Percentiles rank a stretch among this genome's conserved stretches.
Evolutionary conservation across 805 yeast species (phyloP).

Genomic region (Lachancea meyersii): DNA sequence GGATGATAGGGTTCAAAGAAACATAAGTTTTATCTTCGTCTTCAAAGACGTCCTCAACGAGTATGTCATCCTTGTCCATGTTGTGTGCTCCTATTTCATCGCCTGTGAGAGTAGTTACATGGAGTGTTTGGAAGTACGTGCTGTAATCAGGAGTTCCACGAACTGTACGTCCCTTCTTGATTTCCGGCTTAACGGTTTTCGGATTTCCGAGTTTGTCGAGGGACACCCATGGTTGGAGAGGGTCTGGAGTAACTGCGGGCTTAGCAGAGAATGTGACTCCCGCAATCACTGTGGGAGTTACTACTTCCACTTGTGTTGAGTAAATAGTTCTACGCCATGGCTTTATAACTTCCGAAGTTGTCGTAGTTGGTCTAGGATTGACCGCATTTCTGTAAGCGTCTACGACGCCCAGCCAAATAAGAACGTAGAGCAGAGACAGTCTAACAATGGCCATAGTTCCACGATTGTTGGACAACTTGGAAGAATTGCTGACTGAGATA

Average conservation of each 20-base stretch:
- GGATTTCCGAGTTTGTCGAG: conserved; percentile 73
- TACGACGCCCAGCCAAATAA: conserved; percentile 1
- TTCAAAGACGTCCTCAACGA: conserved; percentile 47
- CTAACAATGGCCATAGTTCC: not conserved
- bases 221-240: conserved; percentile 76
- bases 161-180: conserved; percentile 64
- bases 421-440: not conserved
- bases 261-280: conserved; percentile 49
- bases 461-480: not conserved
- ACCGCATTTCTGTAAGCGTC: not conserved
- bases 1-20: conserved; percentile 64
- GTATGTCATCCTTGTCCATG: conserved; percentile 54
- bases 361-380: conserved; percentile 32
- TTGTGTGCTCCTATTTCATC: conserved; percentile 68
- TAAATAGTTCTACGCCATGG: conserved; percentile 76
- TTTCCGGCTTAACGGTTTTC: conserved; percentile 68
- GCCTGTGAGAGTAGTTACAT: conserved; percentile 49
- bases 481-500: too few relatives aligned
- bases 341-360: conserved; percentile 39
- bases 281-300: conserved; percentile 61
- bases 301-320: conserved; percentile 48
- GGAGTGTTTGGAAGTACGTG: conserved; percentile 69
- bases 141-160: conserved; percentile 66
- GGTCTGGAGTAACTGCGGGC: conserved; percentile 46
- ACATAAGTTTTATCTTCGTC: conserved; percentile 74